Evolutionary conservation across 345 rosid genomes (phyloP).

Genomic region (Brassica nigra): DNA sequence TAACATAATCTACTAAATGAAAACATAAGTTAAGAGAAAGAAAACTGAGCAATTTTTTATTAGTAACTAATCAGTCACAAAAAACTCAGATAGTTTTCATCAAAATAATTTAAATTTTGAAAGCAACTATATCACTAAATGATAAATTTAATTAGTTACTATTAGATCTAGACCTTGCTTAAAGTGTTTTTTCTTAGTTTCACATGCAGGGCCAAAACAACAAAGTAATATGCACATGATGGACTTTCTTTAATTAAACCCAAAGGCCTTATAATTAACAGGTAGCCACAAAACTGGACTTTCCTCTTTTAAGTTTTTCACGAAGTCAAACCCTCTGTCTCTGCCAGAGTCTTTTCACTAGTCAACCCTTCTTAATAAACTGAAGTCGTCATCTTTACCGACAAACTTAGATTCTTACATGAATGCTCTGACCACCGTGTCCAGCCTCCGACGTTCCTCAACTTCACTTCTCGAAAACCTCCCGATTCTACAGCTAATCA

Average conservation of each 20-base stretch:
- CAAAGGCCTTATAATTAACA: constrained; percentile 7
- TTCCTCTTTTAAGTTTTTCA: background rate
- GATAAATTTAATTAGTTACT: background rate
- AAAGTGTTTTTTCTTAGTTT: background rate
- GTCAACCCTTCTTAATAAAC: background rate
- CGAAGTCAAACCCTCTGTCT: background rate
- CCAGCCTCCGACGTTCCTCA: constrained; percentile 20
- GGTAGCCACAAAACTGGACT: background rate
- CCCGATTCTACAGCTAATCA: constrained; percentile 26
- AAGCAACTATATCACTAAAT: background rate
- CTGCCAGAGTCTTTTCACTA: background rate
- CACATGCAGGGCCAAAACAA: background rate
- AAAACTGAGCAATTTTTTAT: background rate
- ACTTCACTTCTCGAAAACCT: background rate
- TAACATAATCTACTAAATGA: background rate
- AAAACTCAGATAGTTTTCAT: background rate
- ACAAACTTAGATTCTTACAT: constrained; percentile 9
- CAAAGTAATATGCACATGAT: background rate
- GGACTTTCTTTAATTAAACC: background rate
- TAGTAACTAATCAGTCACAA: background rate
- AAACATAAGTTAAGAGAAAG: background rate
- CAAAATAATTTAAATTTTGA: background rate
- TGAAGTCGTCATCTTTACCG: background rate
- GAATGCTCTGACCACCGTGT: constrained; percentile 20
- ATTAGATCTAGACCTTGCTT: background rate